phyloP scores from a whole-genome alignment of 2,329 filamentous ascomycete species.

The Penicillium sp. region DNA sequence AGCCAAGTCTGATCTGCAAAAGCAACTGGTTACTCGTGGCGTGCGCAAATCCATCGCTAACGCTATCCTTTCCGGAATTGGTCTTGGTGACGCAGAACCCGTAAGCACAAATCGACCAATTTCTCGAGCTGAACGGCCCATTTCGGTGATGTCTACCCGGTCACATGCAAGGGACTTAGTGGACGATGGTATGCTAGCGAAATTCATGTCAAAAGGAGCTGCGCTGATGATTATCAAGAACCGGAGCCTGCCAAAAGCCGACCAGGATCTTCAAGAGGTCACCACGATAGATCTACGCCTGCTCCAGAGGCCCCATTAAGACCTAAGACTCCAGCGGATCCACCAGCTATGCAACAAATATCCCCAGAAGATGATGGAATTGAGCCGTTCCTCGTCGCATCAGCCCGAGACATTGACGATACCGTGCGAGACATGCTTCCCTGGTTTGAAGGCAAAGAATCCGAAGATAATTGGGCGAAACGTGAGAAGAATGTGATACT shows the following conservation, averaged over 20 bases:
- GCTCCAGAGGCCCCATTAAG: conserved; percentile 38
- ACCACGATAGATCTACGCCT: conserved; percentile 21
- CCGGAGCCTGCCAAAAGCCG: conserved; percentile 22
- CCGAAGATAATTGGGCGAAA: conserved; percentile 86
- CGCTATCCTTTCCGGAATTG: conserved; percentile 75
- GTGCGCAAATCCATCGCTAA: conserved; percentile 84
- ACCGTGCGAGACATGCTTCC: conserved; percentile 78
- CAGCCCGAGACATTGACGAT: conserved; percentile 84
- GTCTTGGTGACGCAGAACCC: conserved; percentile 46
- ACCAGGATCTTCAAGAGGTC: conserved; percentile 24
- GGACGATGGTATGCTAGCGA: conserved; percentile 24
- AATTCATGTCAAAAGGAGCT: background rate
- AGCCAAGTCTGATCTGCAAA: conserved; percentile 86
- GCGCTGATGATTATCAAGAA: conserved; percentile 17
- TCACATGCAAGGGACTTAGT: conserved; percentile 26
- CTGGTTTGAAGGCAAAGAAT: conserved; percentile 83
- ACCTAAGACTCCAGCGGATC: conserved; percentile 23
- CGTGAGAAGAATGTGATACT: conserved; percentile 80
- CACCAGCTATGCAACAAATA: conserved; percentile 9
- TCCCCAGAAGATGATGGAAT: conserved; percentile 66
- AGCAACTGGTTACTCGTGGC: conserved; percentile 78
- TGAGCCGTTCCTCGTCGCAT: conserved; percentile 82
- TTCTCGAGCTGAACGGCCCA: conserved; percentile 36
- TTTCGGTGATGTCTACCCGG: conserved; percentile 35
- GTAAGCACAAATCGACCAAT: conserved; percentile 28